These are phyloP conservation scores for Tagetes erecta DNA, from an alignment of 129 eudicot genomes.

Conservation along the genomic window DNA sequence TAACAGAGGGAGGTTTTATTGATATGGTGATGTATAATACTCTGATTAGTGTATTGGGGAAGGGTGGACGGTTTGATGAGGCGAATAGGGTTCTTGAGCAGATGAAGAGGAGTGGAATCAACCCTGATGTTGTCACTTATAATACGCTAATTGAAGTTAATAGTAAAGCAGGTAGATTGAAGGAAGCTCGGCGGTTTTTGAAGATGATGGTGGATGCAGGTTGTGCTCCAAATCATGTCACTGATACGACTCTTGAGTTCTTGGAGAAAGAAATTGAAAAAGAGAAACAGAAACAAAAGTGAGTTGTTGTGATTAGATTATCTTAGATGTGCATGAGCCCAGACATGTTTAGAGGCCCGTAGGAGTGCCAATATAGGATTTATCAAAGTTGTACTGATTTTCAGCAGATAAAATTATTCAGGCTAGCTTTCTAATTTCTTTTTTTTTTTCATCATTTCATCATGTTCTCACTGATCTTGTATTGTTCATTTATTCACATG, in stretches of 20 bases:
- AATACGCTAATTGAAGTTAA: constrained; percentile 86
- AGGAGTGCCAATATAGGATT: background rate
- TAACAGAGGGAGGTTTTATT: constrained; percentile 67
- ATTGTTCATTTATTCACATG: background rate
- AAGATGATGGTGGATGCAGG: constrained; percentile 93
- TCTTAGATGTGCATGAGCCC: background rate
- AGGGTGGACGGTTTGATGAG: constrained; percentile 80
- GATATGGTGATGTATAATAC: constrained; percentile 93
- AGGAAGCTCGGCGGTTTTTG: constrained; percentile 68
- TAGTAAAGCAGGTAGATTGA: constrained; percentile 67
- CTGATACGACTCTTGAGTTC: constrained; percentile 78
- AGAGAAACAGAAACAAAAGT: constrained; percentile 32
- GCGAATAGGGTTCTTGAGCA: constrained; percentile 57
- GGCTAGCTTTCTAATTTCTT: constrained; percentile 12
- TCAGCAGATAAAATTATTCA: background rate
- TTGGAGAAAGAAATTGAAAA: constrained; percentile 68
- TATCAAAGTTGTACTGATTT: background rate
- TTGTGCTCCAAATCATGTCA: constrained; percentile 88
- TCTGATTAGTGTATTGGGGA: constrained; percentile 79
- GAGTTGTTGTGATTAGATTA: background rate
- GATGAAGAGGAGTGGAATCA: constrained; percentile 79
- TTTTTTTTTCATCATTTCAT: background rate
- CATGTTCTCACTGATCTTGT: background rate
- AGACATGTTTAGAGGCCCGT: background rate
- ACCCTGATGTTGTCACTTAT: constrained; percentile 89